phyloP scores from a whole-genome alignment of 306 rosid species.

The Gynostemma pentaphyllum region DNA sequence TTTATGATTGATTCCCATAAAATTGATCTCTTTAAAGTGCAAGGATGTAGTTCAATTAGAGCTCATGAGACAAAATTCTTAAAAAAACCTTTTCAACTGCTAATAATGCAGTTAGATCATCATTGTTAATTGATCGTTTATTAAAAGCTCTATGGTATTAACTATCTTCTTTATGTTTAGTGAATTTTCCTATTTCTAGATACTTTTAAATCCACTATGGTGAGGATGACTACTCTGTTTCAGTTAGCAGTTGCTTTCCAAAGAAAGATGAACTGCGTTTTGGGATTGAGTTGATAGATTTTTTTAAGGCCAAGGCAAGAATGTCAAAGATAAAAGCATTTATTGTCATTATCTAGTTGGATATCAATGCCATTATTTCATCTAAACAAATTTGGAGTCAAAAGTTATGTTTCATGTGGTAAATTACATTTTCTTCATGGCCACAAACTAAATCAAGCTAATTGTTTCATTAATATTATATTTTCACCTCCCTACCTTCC shows the following conservation, averaged over 20 bases:
- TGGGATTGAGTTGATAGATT: slow-evolving; percentile 85
- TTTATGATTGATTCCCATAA: too few species aligned
- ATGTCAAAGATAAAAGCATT: slow-evolving; percentile 16
- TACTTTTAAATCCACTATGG: slow-evolving; percentile 74
- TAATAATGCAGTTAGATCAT: too few species aligned
- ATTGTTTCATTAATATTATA: background rate
- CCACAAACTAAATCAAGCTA: background rate
- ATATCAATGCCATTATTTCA: background rate
- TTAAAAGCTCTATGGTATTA: too few species aligned
- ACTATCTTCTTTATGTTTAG: too few species aligned
- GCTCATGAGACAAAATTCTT: too few species aligned
- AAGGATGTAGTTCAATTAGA: too few species aligned
- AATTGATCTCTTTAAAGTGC: too few species aligned
- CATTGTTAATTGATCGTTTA: too few species aligned
- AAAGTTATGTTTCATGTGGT: background rate
- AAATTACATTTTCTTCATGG: background rate
- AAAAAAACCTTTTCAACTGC: too few species aligned
- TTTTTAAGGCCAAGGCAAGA: slow-evolving; percentile 80
- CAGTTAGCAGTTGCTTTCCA: slow-evolving; percentile 57
- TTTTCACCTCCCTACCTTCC: background rate
- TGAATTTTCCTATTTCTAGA: too few species aligned
- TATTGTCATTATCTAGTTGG: background rate
- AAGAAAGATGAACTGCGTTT: slow-evolving; percentile 95
- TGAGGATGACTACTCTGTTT: slow-evolving; percentile 80
- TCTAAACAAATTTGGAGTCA: too few species aligned